phyloP scores from a whole-genome alignment of 495 filamentous ascomycete species.

The Xylaria castorea region DNA sequence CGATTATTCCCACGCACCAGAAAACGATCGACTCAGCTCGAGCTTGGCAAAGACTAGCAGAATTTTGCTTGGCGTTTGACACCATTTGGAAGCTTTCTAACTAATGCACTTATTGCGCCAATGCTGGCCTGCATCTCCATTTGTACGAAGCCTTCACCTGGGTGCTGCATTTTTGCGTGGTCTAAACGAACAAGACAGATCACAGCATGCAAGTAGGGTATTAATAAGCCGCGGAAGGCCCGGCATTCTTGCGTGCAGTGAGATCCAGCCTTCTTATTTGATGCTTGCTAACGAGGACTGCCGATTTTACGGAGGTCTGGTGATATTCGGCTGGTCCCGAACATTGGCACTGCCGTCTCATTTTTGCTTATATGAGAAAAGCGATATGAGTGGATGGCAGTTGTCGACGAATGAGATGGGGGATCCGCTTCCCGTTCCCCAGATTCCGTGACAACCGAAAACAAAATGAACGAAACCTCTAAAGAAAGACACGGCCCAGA shows the following conservation, averaged over 20 bases:
- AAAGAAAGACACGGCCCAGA: not conserved
- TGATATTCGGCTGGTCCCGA: constrained; percentile 18
- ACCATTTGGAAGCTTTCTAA: not conserved
- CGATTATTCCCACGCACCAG: not conserved
- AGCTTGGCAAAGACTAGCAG: constrained; percentile 10
- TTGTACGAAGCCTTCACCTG: not conserved
- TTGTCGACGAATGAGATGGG: not conserved
- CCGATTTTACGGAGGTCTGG: not conserved
- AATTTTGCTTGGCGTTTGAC: constrained; percentile 8
- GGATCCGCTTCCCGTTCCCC: not conserved
- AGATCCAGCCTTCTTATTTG: not conserved
- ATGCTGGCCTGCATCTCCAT: not conserved
- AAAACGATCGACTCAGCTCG: constrained; percentile 7
- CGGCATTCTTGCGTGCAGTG: not conserved
- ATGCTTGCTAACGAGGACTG: not conserved
- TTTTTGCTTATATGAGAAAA: not conserved
- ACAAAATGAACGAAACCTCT: not conserved
- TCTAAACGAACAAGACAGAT: not conserved
- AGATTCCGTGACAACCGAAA: not conserved
- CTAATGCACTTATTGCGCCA: not conserved
- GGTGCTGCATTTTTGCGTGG: not conserved
- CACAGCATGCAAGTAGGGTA: constrained; percentile 10
- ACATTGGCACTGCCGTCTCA: constrained; percentile 5
- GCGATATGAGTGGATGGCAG: not conserved
- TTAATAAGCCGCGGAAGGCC: not conserved